A percentile compares a stretch with the other conserved stretches of the same genome.
Conservation (phyloP, 179 eudicot genomes). For the Camellia oleifera region DNA sequence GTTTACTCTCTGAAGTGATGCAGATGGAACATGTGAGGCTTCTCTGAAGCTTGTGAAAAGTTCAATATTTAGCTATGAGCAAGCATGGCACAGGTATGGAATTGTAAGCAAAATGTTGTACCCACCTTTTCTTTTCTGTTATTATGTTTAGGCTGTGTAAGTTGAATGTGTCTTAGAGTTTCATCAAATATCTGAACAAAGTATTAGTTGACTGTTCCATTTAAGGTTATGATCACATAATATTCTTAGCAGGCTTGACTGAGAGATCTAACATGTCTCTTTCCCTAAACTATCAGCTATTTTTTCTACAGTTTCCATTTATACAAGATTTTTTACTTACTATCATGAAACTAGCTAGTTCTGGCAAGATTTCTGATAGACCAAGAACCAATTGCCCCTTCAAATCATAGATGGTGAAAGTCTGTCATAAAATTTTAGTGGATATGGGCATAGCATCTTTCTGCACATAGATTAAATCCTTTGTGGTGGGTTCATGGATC, state of each 20-base stretch:
- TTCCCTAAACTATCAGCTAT: not conserved
- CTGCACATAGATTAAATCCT: not conserved
- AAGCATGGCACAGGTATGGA: constrained; percentile 97
- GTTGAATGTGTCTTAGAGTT: not conserved
- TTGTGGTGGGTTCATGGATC: not conserved
- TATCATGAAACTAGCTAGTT: not conserved
- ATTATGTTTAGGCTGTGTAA: not conserved
- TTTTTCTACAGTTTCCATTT: not conserved
- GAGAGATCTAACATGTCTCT: not conserved
- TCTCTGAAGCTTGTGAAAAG: constrained; percentile 92
- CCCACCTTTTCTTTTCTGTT: not conserved
- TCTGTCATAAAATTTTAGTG: not conserved
- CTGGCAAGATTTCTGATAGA: not conserved
- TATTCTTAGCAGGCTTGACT: not conserved
- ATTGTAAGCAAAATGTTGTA: not conserved
- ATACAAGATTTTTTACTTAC: not conserved
- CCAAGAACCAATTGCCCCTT: not conserved
- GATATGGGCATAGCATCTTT: not conserved
- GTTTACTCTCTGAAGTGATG: constrained; percentile 24
- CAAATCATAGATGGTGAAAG: too few species aligned
- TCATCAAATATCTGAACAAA: not conserved
- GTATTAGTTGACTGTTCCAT: not conserved
- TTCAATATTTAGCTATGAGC: constrained; percentile 86
- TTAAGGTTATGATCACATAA: not conserved
- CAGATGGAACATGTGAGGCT: constrained; percentile 64